Evolutionary conservation across 768 basidiomycete species (phyloP).

Genomic region (Leccinellum albellum): DNA sequence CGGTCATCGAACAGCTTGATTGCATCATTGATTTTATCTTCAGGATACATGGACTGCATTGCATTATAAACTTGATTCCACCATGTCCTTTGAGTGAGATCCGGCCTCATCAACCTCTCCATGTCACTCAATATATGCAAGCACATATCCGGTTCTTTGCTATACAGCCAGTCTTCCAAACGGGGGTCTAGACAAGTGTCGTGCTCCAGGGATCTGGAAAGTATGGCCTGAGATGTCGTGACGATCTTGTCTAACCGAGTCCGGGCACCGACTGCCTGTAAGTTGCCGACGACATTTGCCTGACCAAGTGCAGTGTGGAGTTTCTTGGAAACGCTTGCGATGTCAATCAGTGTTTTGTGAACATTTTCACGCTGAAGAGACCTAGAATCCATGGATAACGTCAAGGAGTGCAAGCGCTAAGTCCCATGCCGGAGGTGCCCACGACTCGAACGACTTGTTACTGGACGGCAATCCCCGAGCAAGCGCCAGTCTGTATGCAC

Average conservation of each 20-base stretch:
- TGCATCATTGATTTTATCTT: neutral
- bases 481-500: no score
- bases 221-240: neutral
- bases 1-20: slow-evolving; percentile 1
- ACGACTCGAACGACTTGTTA: no score
- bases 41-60: neutral
- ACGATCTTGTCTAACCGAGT: neutral
- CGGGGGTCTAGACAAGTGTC: neutral
- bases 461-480: no score
- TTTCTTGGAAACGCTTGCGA: neutral
- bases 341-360: neutral
- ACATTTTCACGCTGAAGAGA: neutral
- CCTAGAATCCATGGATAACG: neutral
- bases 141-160: slow-evolving; percentile 6
- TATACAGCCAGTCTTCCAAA: slow-evolving; percentile 1
- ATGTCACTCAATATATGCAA: slow-evolving; percentile 1
- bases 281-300: neutral
- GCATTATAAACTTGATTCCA: neutral
- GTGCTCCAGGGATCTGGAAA: neutral
- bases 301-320: neutral
- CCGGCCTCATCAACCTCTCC: neutral
- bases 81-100: neutral
- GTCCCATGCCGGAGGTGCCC: no score
- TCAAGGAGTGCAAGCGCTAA: no score
- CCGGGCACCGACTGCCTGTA: neutral